These are phyloP conservation scores for Lecanicillium sp. DNA, from an alignment of 2,329 filamentous ascomycete genomes.

Conservation along the genomic window DNA sequence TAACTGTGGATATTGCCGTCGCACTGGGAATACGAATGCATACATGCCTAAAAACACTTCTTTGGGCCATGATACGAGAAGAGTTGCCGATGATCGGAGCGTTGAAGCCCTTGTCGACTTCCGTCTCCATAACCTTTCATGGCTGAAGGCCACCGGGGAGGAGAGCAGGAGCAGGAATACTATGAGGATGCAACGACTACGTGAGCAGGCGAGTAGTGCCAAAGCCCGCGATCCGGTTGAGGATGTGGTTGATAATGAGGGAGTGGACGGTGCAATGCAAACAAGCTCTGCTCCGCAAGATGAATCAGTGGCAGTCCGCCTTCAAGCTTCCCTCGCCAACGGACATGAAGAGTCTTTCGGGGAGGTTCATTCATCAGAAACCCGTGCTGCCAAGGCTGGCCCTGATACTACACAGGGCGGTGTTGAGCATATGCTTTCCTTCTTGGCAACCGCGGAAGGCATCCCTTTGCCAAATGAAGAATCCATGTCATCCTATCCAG, in stretches of 20 bases:
- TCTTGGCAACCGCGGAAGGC: slow-evolving; percentile 5
- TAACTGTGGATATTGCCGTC: slow-evolving; percentile 74
- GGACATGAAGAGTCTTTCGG: too few relatives aligned
- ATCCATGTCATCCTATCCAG: slow-evolving; percentile 33
- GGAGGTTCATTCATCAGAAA: too few relatives aligned
- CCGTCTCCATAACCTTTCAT: slow-evolving; percentile 75
- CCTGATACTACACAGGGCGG: too few relatives aligned
- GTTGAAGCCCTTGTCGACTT: slow-evolving; percentile 89
- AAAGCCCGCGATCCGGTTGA: slow-evolving; percentile 42
- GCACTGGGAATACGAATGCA: slow-evolving; percentile 56
- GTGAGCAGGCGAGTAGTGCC: slow-evolving; percentile 46
- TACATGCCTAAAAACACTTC: slow-evolving; percentile 83
- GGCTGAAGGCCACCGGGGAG: slow-evolving; percentile 58
- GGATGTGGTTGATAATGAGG: not conserved
- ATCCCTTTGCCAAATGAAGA: slow-evolving; percentile 17
- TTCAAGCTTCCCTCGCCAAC: too few relatives aligned
- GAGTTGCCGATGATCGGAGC: slow-evolving; percentile 83
- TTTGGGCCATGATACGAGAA: slow-evolving; percentile 83
- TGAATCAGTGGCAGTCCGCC: too few relatives aligned
- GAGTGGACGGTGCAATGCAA: not conserved
- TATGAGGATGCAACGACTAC: slow-evolving; percentile 48
- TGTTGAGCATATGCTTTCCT: too few relatives aligned
- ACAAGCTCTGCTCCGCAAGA: too few relatives aligned
- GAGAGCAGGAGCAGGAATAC: slow-evolving; percentile 49
- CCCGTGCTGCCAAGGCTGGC: too few relatives aligned